These are phyloP conservation scores for Cicer chorassanicum DNA, from an alignment of 306 rosid species.

Conservation along the genomic window DNA sequence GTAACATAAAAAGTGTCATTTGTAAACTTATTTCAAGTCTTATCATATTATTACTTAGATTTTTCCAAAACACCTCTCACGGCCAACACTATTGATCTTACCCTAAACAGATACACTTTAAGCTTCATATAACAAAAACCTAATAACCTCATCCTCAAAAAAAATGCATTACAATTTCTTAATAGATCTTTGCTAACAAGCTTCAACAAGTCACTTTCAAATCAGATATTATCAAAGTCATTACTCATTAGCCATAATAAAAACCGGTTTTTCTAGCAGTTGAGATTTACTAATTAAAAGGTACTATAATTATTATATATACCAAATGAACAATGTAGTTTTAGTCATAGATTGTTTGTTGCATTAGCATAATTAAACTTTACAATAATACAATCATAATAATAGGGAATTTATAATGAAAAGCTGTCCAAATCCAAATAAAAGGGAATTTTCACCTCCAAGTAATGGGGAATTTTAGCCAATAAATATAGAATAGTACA, in stretches of 20 bases:
- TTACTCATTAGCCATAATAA: constrained; percentile 6
- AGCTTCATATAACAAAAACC: no score
- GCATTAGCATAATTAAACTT: constrained; percentile 29
- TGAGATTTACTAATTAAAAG: constrained; percentile 34
- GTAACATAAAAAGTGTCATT: no score
- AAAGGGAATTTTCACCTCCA: constrained; percentile 9
- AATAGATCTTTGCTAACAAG: constrained; percentile 3
- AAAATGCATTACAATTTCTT: constrained; percentile 18
- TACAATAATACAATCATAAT: constrained; percentile 8
- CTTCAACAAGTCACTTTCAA: constrained; percentile 29
- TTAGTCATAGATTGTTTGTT: neutral
- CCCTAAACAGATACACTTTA: no score
- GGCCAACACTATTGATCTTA: no score
- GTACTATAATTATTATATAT: constrained; percentile 26
- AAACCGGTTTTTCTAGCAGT: constrained; percentile 19
- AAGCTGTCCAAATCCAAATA: neutral
- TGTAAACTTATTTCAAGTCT: no score
- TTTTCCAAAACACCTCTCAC: no score
- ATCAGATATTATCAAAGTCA: constrained; percentile 15
- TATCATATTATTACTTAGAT: no score
- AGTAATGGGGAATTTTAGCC: constrained; percentile 26
- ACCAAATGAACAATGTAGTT: constrained; percentile 16
- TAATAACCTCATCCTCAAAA: neutral
- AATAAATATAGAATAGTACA: constrained; percentile 29
- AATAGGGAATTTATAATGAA: constrained; percentile 8